Conservation (phyloP, 1,284 basidiomycete genomes). For the Phellopilus nigrolimitatus region DNA sequence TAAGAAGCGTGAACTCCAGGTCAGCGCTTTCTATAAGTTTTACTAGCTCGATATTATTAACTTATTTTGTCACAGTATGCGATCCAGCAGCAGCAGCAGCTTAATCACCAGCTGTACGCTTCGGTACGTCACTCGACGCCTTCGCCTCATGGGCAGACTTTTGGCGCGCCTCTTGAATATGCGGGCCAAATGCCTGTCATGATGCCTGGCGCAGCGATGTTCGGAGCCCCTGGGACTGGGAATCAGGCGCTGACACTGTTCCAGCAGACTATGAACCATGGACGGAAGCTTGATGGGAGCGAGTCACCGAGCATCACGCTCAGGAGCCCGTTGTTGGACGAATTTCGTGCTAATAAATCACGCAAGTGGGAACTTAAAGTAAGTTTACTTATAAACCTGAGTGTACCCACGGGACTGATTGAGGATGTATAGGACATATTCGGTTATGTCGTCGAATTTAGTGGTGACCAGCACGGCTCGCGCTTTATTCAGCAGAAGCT, state of each 20-base stretch:
- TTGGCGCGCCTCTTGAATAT: slow-evolving; percentile 43
- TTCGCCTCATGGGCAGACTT: slow-evolving; percentile 35
- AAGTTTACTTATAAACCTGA: slow-evolving; percentile 22
- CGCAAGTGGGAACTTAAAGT: slow-evolving; percentile 81
- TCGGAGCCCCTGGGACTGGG: slow-evolving; percentile 31
- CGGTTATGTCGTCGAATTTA: slow-evolving; percentile 89
- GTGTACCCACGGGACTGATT: slow-evolving; percentile 23
- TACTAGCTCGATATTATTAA: slow-evolving; percentile 11
- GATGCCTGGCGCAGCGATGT: slow-evolving; percentile 40
- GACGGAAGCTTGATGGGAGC: slow-evolving; percentile 36
- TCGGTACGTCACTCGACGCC: slow-evolving; percentile 37
- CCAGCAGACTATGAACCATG: slow-evolving; percentile 36
- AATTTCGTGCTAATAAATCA: slow-evolving; percentile 78
- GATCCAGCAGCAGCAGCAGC: slow-evolving; percentile 38
- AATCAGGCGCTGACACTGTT: slow-evolving; percentile 36
- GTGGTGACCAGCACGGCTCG: slow-evolving; percentile 90
- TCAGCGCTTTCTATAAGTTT: slow-evolving; percentile 26
- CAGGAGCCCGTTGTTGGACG: slow-evolving; percentile 71
- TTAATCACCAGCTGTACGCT: slow-evolving; percentile 38
- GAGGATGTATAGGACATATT: slow-evolving; percentile 64
- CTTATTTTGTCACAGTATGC: slow-evolving; percentile 38
- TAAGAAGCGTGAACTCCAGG: slow-evolving; percentile 59
- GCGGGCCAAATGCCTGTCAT: slow-evolving; percentile 41
- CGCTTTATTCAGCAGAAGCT: slow-evolving; percentile 87
- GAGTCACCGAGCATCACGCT: slow-evolving; percentile 24